These are phyloP conservation scores for Podosphaera xanthii DNA, from an alignment of 2,329 filamentous ascomycete species.

Conservation along the genomic window DNA sequence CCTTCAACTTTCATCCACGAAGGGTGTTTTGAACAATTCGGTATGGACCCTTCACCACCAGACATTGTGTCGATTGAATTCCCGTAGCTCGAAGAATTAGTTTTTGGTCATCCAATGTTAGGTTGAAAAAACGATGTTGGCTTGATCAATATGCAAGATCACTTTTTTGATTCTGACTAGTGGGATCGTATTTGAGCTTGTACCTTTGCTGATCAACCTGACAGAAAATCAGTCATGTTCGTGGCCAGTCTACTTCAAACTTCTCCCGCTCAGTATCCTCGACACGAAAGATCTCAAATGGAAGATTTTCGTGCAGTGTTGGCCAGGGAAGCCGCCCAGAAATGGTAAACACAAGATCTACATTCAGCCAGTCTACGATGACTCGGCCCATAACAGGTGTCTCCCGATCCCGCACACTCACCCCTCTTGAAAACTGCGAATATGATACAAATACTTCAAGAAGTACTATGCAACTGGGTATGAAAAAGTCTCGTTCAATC, in stretches of 20 bases:
- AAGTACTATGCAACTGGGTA: slow-evolving; percentile 27
- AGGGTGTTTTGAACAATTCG: background rate
- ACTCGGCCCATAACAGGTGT: slow-evolving; percentile 20
- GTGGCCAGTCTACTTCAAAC: background rate
- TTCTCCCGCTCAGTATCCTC: slow-evolving; percentile 6
- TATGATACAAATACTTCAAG: slow-evolving; percentile 9
- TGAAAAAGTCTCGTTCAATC: slow-evolving; percentile 17
- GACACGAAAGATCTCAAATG: slow-evolving; percentile 22
- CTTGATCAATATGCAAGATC: too few relatives aligned
- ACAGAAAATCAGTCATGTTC: background rate
- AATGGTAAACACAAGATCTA: slow-evolving; percentile 17
- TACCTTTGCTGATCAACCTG: background rate
- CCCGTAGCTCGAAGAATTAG: too few relatives aligned
- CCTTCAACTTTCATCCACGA: background rate
- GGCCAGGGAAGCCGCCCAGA: slow-evolving; percentile 28
- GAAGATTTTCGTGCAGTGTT: slow-evolving; percentile 32
- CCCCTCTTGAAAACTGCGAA: slow-evolving; percentile 18
- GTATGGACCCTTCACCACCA: background rate
- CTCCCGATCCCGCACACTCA: slow-evolving; percentile 21
- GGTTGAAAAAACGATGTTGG: too few relatives aligned
- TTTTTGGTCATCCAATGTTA: too few relatives aligned
- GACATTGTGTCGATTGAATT: too few relatives aligned
- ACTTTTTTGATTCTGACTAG: too few relatives aligned
- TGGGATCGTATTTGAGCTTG: background rate
- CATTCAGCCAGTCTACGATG: slow-evolving; percentile 24